Evolutionary conservation across 257 asterid genomes (phyloP), one percentile per base, ranked within the genome.

Genomic region (Lycium barbarum): DNA sequence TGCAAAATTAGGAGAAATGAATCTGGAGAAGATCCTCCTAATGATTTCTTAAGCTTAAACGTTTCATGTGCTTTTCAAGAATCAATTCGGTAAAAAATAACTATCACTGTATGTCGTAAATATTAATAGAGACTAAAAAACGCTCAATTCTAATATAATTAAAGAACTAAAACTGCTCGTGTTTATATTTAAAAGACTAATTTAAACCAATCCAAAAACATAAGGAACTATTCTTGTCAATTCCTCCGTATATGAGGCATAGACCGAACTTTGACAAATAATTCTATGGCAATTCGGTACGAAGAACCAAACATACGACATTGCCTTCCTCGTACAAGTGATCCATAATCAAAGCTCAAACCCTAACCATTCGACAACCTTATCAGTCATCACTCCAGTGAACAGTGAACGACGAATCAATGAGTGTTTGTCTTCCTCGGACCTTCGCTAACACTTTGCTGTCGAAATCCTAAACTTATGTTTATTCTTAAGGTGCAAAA

Each of bases 321-420:
- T n/a, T 20, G n/a, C 36, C 62, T 12, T 2, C 62, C 17, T 12
- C 10, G 7, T 74, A 51, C 2, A 9, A 73, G 40, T 43, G 5
- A 20, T 74, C 20, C 43, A 73, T 49, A 70, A 35, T 59, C 83
- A 76, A 40, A 80, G 9, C 82, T 47, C 45, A 47, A 81, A 59
- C 84, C 86, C 88, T 54, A 86, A 9, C 59, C 40, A 40, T 66
- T 65, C 63, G 20, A 1, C 35, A 2, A n/a, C 36, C 18, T 62
- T 26, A 33, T 13, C 8, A 3, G 58, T 35, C 26, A 38, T 71
- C 3, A 4, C 38, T n/a, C 45, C 22, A 1, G 57, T 83, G 7
- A 33, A 45, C 79, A 55, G 66, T 72, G 86, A 40, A 40, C 5
- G 5, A 40, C 45, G 5, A 40, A 40, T 40, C 5, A 40, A 40